Conservation (phyloP, 2,329 filamentous ascomycete species). For the Scedosporium dehoogii region DNA sequence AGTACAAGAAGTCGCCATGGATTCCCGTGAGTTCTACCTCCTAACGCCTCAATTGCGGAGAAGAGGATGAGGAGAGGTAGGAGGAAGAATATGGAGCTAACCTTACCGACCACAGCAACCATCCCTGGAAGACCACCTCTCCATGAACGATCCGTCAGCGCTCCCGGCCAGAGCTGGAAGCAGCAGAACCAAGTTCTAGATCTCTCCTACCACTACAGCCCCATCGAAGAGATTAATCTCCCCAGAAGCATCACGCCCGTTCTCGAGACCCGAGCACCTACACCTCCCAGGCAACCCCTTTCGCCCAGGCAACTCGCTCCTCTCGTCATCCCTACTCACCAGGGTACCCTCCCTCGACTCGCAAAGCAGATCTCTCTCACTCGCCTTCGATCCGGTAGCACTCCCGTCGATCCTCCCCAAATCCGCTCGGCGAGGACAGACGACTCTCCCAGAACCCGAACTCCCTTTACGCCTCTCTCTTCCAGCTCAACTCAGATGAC, state of each 20-base stretch:
- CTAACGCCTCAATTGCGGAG: neutral
- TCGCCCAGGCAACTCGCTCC: constrained; percentile 46
- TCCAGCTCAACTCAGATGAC: constrained; percentile 31
- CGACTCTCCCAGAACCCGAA: constrained; percentile 34
- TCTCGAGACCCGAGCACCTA: neutral
- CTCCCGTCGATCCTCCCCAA: constrained; percentile 25
- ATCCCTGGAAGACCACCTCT: constrained; percentile 56
- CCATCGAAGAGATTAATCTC: constrained; percentile 3
- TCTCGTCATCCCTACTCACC: constrained; percentile 42
- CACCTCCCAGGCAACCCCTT: constrained; percentile 18
- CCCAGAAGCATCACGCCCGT: neutral
- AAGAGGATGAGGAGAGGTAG: too few species aligned
- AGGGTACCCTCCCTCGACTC: constrained; percentile 19
- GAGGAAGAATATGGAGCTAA: too few species aligned
- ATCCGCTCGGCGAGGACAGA: constrained; percentile 32
- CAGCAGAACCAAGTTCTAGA: constrained; percentile 22
- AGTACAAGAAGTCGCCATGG: constrained; percentile 57
- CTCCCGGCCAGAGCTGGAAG: constrained; percentile 42
- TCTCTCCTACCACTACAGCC: constrained; percentile 1
- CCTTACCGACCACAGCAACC: constrained; percentile 39
- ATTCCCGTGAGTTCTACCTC: constrained; percentile 50
- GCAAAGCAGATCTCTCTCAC: constrained; percentile 30
- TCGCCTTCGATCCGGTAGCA: constrained; percentile 36
- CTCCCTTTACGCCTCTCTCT: constrained; percentile 33
- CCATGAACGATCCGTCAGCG: constrained; percentile 55